phyloP scores from a whole-genome alignment of 306 rosid species.

The Rosa lucieae region DNA sequence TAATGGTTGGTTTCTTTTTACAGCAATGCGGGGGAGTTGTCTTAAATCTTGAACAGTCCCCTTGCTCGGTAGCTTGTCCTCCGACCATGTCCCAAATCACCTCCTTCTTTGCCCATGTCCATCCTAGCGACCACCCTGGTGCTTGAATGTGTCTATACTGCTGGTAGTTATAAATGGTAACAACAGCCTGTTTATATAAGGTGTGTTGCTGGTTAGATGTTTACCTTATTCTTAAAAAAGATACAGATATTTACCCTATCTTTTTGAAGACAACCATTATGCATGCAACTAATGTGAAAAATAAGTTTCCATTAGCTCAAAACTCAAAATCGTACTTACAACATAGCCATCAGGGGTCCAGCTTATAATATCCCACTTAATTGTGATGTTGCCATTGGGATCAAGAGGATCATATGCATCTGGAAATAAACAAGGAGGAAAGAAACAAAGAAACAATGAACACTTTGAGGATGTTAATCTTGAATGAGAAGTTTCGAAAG shows the following conservation, averaged over 20 bases:
- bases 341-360: slow-evolving; percentile 82
- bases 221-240: slow-evolving; percentile 10
- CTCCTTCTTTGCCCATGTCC: slow-evolving; percentile 94
- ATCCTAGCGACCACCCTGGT: slow-evolving; percentile 81
- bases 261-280: neutral
- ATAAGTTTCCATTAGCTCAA: neutral
- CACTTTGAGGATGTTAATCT: neutral
- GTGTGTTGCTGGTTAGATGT: slow-evolving; percentile 17
- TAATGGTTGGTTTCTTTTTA: slow-evolving; percentile 60
- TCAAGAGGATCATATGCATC: slow-evolving; percentile 90
- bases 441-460: neutral
- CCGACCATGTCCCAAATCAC: slow-evolving; percentile 81
- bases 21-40: slow-evolving; percentile 67
- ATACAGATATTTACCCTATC: neutral
- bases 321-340: slow-evolving; percentile 39
- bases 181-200: slow-evolving; percentile 57
- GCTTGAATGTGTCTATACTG: slow-evolving; percentile 70
- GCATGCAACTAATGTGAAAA: neutral
- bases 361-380: slow-evolving; percentile 72
- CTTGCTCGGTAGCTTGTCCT: slow-evolving; percentile 81
- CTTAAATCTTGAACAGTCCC: slow-evolving; percentile 80
- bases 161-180: slow-evolving; percentile 78
- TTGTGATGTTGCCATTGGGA: slow-evolving; percentile 73
- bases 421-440: slow-evolving; percentile 30
- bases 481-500: neutral